Base-by-base conservation (phyloP, 2,329 filamentous ascomycete genomes). In the Fusarium sublunatum region DNA sequence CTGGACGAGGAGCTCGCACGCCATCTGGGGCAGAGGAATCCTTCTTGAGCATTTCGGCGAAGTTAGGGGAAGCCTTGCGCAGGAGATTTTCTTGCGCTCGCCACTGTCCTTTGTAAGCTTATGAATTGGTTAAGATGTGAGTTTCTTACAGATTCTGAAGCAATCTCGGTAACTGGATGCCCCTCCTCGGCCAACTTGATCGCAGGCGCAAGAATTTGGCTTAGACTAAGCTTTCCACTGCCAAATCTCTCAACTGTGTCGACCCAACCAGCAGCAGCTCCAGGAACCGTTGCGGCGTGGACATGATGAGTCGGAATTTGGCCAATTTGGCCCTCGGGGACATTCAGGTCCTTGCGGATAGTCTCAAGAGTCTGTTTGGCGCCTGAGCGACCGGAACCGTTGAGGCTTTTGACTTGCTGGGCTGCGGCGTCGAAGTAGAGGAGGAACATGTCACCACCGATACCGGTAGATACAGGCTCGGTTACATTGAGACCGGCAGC, bases 381-480 rank as follows among this genome's bases (percentile, higher is more conserved):
- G 5, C 91, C 88, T 4, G 92, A 87, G 26, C 95, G 88, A n/a
- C 95, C 95, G 2, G 93, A 97, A 19, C 93, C 95, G 76, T 99
- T 99, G 76, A 98, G 81, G 9, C 93, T 91, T 51, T 88, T 89
- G 8, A 98, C 89, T 63, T 91, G 90, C 73, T 91, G 90, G 0
- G 89, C 91, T 68, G 89, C 86, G 38, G 92, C 92, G 73, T 96
- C 86, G 80, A 94, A 98, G 82, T 87, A 97, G 32, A 98, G 86
- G 76, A 93, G 93, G 79, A 98, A 99, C 88, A 97, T 93, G 78
- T 99, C 95, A 62, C 95, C 95, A 54, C 95, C 95, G 58, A 99
- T 97, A 36, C 95, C 95, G 1, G 95, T 98, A 6, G 91, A 95
- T 57, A 88, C 88, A 7, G 95, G 95, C 74, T 99, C 95, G 1